Percentiles rank a stretch among this genome's conserved stretches.
These are phyloP conservation scores for Epichloe scottii DNA, from an alignment of 2,329 filamentous ascomycete species.

Conservation along the genomic window DNA sequence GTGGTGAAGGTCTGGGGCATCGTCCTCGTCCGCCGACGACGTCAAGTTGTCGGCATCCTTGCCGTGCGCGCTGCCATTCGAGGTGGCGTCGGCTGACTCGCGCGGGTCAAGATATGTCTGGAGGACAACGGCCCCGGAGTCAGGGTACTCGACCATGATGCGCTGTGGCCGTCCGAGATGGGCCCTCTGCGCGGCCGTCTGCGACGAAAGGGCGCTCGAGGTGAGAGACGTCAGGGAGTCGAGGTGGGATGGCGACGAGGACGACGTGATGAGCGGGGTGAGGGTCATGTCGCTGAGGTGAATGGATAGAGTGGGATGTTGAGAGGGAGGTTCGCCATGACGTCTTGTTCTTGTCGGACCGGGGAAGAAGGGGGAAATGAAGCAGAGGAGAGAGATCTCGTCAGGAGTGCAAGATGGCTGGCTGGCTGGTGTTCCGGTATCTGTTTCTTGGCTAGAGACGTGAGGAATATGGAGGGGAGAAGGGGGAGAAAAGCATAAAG, in stretches of 20 bases:
- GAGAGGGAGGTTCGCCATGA: constrained; percentile 27
- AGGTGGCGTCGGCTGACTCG: constrained; percentile 9
- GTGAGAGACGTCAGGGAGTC: constrained; percentile 41
- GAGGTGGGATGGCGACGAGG: constrained; percentile 29
- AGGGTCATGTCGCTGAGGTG: constrained; percentile 45
- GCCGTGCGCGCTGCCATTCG: constrained; percentile 4
- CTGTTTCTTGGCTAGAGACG: too few species aligned
- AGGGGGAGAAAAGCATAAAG: background rate
- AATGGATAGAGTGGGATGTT: constrained; percentile 39
- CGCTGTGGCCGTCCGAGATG: constrained; percentile 41
- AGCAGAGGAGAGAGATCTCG: background rate
- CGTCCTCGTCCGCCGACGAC: background rate
- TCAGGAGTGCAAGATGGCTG: background rate
- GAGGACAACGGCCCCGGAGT: constrained; percentile 28
- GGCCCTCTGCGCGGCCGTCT: constrained; percentile 39
- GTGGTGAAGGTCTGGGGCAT: constrained; percentile 5
- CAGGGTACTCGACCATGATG: constrained; percentile 44
- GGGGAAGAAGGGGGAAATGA: background rate
- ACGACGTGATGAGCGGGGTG: constrained; percentile 44
- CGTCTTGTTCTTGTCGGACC: constrained; percentile 5
- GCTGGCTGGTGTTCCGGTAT: too few species aligned
- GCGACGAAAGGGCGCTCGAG: constrained; percentile 38
- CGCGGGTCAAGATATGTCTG: constrained; percentile 34
- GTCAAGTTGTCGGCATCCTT: constrained; percentile 7
- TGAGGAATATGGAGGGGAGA: background rate